These are phyloP conservation scores for Cairneyella variabilis DNA, from an alignment of 495 filamentous ascomycete species.

Conservation along the genomic window DNA sequence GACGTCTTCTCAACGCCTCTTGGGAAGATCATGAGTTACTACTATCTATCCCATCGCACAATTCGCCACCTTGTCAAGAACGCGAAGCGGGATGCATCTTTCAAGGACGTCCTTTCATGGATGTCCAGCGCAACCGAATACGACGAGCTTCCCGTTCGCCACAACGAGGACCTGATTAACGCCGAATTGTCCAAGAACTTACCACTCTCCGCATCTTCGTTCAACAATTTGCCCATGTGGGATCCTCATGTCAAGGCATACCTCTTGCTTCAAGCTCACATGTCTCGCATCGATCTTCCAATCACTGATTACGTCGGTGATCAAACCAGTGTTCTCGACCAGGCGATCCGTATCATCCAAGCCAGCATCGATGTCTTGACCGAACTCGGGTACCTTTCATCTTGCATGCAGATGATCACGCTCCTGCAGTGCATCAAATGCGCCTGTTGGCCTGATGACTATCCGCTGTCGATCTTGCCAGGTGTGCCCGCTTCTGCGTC, in stretches of 20 bases:
- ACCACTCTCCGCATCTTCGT: slow-evolving; percentile 60
- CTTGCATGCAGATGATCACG: slow-evolving; percentile 71
- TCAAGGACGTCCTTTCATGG: slow-evolving; percentile 86
- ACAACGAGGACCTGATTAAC: slow-evolving; percentile 99
- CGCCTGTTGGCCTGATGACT: slow-evolving; percentile 85
- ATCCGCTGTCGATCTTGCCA: slow-evolving; percentile 74
- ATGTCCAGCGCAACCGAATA: slow-evolving; percentile 94
- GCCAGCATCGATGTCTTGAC: slow-evolving; percentile 91
- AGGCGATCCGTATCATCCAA: slow-evolving; percentile 91
- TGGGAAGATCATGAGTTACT: slow-evolving; percentile 98
- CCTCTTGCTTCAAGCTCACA: slow-evolving; percentile 88
- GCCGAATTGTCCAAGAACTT: slow-evolving; percentile 80
- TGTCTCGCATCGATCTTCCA: slow-evolving; percentile 86
- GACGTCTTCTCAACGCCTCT: slow-evolving; percentile 85
- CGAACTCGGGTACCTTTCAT: slow-evolving; percentile 78
- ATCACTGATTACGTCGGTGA: slow-evolving; percentile 98
- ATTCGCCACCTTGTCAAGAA: slow-evolving; percentile 76
- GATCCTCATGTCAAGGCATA: slow-evolving; percentile 98
- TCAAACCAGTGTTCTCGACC: slow-evolving; percentile 78
- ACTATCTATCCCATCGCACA: slow-evolving; percentile 96
- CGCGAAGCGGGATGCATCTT: slow-evolving; percentile 72
- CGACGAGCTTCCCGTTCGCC: slow-evolving; percentile 95
- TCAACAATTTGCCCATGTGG: slow-evolving; percentile 76
- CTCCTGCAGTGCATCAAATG: slow-evolving; percentile 90
- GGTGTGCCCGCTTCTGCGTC: slow-evolving; percentile 49